phyloP scores from a whole-genome alignment of 1,139 yeast species.

The Saccharomyces hybrid region DNA sequence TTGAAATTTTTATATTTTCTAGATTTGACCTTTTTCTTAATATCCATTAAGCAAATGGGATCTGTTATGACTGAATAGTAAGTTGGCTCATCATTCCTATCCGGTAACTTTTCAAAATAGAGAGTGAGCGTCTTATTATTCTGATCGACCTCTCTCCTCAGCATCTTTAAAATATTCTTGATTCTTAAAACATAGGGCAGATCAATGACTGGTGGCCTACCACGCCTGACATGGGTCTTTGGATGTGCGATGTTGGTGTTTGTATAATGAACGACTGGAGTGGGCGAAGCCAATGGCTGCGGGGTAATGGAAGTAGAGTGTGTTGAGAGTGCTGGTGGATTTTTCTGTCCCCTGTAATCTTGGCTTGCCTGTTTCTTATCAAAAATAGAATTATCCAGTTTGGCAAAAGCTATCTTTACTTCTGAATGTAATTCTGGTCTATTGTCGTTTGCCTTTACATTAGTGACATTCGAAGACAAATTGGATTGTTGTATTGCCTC shows the following conservation, averaged over 20 bases:
- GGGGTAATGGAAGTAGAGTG: background rate
- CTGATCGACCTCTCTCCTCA: conserved; percentile 63
- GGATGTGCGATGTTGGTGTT: conserved; percentile 12
- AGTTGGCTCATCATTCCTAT: conserved; percentile 53
- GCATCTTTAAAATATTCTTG: conserved; percentile 71
- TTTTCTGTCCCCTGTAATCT: background rate
- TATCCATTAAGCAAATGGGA: conserved; percentile 77
- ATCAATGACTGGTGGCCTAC: conserved; percentile 93
- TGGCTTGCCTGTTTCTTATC: background rate
- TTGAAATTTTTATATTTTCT: conserved; percentile 75
- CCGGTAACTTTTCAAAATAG: conserved; percentile 79
- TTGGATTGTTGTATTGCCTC: conserved; percentile 8
- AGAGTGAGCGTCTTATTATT: conserved; percentile 45
- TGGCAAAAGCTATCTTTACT: background rate
- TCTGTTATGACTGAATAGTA: conserved; percentile 57
- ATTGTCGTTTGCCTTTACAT: conserved; percentile 2
- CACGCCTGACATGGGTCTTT: conserved; percentile 50
- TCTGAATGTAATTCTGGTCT: background rate
- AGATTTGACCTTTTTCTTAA: conserved; percentile 76
- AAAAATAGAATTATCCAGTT: background rate
- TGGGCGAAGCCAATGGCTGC: background rate
- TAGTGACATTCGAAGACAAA: conserved; percentile 5
- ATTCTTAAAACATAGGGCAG: conserved; percentile 90
- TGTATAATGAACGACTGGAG: background rate
- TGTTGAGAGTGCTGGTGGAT: background rate